Evolutionary conservation across 78 protist species (phyloP).

Genomic region (Bodo saltans): DNA sequence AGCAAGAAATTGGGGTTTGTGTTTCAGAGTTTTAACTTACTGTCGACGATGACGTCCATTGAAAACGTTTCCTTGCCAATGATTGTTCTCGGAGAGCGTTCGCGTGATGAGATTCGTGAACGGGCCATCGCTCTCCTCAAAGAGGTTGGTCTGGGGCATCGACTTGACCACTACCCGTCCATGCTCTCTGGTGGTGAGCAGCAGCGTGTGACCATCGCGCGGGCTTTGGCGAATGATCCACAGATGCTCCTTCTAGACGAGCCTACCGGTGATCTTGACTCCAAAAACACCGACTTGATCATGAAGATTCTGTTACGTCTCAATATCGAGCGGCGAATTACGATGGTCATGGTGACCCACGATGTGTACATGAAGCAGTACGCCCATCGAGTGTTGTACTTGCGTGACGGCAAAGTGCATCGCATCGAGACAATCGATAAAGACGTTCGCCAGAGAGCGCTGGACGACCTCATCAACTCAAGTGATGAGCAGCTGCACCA

Average conservation of each 20-base stretch:
- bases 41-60: slow-evolving; percentile 80
- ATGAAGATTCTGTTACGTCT: slow-evolving; percentile 75
- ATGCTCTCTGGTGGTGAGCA: slow-evolving; percentile 92
- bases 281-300: slow-evolving; percentile 77
- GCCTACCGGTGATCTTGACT: slow-evolving; percentile 92
- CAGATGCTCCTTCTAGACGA: slow-evolving; percentile 86
- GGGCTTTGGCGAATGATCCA: slow-evolving; percentile 86
- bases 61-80: slow-evolving; percentile 93
- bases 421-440: slow-evolving; percentile 18
- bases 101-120: slow-evolving; percentile 5
- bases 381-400: slow-evolving; percentile 79
- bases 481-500: too few relatives aligned
- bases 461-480: too few relatives aligned
- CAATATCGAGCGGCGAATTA: slow-evolving; percentile 70
- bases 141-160: slow-evolving; percentile 68
- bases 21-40: slow-evolving; percentile 90
- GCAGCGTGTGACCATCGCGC: slow-evolving; percentile 88
- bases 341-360: slow-evolving; percentile 93
- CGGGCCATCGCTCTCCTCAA: slow-evolving; percentile 40
- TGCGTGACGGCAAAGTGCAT: slow-evolving; percentile 82
- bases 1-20: slow-evolving; percentile 73
- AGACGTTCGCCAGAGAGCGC: too few relatives aligned
- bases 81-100: slow-evolving; percentile 71
- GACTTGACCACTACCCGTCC: slow-evolving; percentile 80
- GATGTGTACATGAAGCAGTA: slow-evolving; percentile 77